These are phyloP conservation scores for Candida frijolesensis DNA, from an alignment of 1,139 yeast genomes.

Conservation along the genomic window DNA sequence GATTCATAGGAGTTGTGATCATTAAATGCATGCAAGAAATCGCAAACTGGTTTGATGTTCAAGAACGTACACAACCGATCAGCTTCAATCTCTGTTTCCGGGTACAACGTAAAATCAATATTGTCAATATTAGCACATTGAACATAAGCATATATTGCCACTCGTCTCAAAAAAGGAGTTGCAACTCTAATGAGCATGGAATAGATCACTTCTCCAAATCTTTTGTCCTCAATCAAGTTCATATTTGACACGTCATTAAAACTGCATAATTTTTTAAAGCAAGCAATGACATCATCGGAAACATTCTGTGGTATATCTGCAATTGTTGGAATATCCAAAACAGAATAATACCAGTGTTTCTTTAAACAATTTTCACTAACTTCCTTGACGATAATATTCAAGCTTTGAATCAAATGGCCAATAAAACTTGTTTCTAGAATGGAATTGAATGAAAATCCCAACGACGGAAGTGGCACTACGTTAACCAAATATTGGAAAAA, in stretches of 20 bases:
- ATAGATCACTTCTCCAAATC: constrained; percentile 44
- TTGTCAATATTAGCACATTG: constrained; percentile 57
- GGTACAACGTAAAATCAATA: constrained; percentile 22
- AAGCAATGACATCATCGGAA: constrained; percentile 14
- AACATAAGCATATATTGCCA: constrained; percentile 61
- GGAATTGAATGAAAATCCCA: constrained; percentile 41
- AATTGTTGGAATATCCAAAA: constrained; percentile 39
- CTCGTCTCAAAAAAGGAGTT: constrained; percentile 70
- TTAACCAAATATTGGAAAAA: constrained; percentile 55
- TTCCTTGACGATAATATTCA: constrained; percentile 28
- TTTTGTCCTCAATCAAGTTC: constrained; percentile 18
- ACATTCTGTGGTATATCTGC: constrained; percentile 25
- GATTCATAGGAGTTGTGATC: constrained; percentile 15
- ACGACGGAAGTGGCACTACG: constrained; percentile 44
- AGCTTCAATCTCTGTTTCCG: constrained; percentile 49
- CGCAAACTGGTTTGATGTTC: constrained; percentile 42
- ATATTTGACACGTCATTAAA: constrained; percentile 9
- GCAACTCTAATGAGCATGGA: constrained; percentile 58
- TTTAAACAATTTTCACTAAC: constrained; percentile 26
- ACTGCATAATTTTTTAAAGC: constrained; percentile 21
- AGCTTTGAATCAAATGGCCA: constrained; percentile 39
- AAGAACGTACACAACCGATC: constrained; percentile 58
- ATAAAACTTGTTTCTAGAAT: constrained; percentile 44
- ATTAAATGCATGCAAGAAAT: constrained; percentile 20
- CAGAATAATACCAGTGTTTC: constrained; percentile 23